Base-by-base conservation (phyloP, 2,329 filamentous ascomycete genomes). In the Fusarium tricinctum region DNA sequence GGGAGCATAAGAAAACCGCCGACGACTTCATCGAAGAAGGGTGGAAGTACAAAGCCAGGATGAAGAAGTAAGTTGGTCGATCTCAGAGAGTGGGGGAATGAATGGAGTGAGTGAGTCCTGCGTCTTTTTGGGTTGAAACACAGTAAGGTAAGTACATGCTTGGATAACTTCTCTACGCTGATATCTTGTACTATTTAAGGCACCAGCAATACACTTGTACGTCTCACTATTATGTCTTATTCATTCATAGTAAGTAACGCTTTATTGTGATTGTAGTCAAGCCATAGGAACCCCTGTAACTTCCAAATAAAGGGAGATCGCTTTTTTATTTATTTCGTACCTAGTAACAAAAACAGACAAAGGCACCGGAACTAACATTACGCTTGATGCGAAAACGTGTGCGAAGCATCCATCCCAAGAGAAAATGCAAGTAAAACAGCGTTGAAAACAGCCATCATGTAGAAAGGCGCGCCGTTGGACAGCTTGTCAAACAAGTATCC, bases 381-480 rank as follows among this genome's bases (percentile, higher is more conserved):
- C 35, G 26, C 43, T 22, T 35, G 55, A 12, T 72, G 70, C 19
- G 76, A 68, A 75, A 80, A 82, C 9, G 80, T 75, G 35, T 78
- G 77, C 7, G 79, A 79, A 5, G 85, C 76, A 73, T 88, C 86
- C 68, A 88, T 82, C 6, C 77, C 78, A 53, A 89, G 63, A 59
- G 82, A 86, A 17, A 83, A 85, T 8, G 89, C 75, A 14, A 97
- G 81, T 55, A 97, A 78, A 1, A 93, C 68, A 0, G 81, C 92
- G 76, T 98, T 98, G 77, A 98, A 98, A 0, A 83, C 82, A 0
- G 94, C 94, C 90, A 99, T 95, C 85, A 98, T 91, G 77, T 94
- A 97, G 77, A 99, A 98, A 1, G 96, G 96, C 13, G 92, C 92
- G 0, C 92, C 92, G 4, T 85, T 85, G 2, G 90, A 90, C 53